Conservation (phyloP, 768 basidiomycete genomes). For the Panellus pusillus region DNA sequence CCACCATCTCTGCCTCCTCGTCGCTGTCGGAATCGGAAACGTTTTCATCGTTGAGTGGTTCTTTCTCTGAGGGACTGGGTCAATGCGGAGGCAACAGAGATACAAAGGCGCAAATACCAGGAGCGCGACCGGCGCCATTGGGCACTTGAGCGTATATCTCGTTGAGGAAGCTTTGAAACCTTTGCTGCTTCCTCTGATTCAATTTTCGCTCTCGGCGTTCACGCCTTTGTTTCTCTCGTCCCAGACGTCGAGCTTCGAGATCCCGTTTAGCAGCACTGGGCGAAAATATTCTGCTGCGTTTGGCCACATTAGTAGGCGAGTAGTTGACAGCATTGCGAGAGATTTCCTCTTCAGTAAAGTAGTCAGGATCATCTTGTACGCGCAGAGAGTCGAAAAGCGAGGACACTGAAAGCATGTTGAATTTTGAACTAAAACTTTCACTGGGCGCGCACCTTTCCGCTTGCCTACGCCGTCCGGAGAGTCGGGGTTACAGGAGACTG, state of each 20-base stretch:
- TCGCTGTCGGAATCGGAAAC: slow-evolving; percentile 21
- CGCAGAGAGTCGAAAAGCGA: slow-evolving; percentile 37
- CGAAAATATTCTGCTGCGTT: slow-evolving; percentile 54
- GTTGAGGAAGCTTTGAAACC: slow-evolving; percentile 40
- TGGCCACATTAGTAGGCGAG: slow-evolving; percentile 34
- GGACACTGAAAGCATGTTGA: slow-evolving; percentile 26
- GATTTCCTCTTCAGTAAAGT: slow-evolving; percentile 32
- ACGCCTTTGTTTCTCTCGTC: slow-evolving; percentile 43
- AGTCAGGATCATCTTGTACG: slow-evolving; percentile 32
- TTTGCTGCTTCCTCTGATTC: slow-evolving; percentile 36
- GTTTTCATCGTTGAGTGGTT: slow-evolving; percentile 3
- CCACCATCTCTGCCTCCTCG: slow-evolving; percentile 22
- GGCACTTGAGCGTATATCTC: slow-evolving; percentile 41
- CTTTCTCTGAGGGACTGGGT: slow-evolving; percentile 4
- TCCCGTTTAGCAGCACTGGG: slow-evolving; percentile 41
- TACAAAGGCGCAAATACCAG: slow-evolving; percentile 19
- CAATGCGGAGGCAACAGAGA: slow-evolving; percentile 1
- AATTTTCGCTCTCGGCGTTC: slow-evolving; percentile 39
- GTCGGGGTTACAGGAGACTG: slow-evolving; percentile 21
- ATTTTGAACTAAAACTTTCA: neutral
- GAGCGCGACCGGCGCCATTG: slow-evolving; percentile 14
- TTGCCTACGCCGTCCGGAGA: slow-evolving; percentile 34
- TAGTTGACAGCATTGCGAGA: slow-evolving; percentile 34
- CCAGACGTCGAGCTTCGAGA: slow-evolving; percentile 35
- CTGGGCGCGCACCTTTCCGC: slow-evolving; percentile 45